A percentile compares a stretch with the other conserved stretches of the same genome.
Conservation (phyloP, 192 early-diverging fungal genomes). For the Coemansia sp. region DNA sequence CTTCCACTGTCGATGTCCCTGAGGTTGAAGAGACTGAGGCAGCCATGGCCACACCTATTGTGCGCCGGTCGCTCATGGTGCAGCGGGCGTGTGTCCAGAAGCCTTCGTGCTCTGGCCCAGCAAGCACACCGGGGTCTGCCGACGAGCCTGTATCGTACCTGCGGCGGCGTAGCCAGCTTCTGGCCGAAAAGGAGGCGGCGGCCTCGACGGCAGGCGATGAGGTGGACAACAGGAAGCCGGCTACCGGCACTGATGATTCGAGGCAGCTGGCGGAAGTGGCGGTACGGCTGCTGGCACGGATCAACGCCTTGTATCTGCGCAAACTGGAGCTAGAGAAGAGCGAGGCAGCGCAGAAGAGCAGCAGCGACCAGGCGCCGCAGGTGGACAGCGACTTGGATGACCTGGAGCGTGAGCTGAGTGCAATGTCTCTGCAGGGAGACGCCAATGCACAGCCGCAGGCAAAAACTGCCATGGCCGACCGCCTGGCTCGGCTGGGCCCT, state of each 20-base stretch:
- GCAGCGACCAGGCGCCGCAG: neutral
- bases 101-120: too few relatives aligned
- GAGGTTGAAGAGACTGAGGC: slow-evolving; percentile 30
- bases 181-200: neutral
- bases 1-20: slow-evolving; percentile 13
- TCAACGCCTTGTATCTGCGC: slow-evolving; percentile 37
- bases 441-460: neutral
- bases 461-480: slow-evolving; percentile 10
- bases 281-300: slow-evolving; percentile 32
- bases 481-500: slow-evolving; percentile 31
- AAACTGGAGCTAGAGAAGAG: slow-evolving; percentile 19
- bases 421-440: slow-evolving; percentile 30
- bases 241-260: too few relatives aligned
- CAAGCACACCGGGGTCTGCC: too few relatives aligned
- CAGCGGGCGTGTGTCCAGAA: slow-evolving; percentile 31
- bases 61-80: slow-evolving; percentile 27
- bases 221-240: slow-evolving; percentile 1
- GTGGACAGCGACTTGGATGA: slow-evolving; percentile 25
- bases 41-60: slow-evolving; percentile 11
- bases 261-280: slow-evolving; percentile 26
- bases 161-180: slow-evolving; percentile 27
- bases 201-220: neutral
- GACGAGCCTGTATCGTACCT: slow-evolving; percentile 47
- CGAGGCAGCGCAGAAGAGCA: neutral
- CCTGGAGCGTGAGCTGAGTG: slow-evolving; percentile 39